These are phyloP conservation scores for Colletotrichum spaethianum DNA, from an alignment of 2,329 filamentous ascomycete genomes.

Conservation along the genomic window DNA sequence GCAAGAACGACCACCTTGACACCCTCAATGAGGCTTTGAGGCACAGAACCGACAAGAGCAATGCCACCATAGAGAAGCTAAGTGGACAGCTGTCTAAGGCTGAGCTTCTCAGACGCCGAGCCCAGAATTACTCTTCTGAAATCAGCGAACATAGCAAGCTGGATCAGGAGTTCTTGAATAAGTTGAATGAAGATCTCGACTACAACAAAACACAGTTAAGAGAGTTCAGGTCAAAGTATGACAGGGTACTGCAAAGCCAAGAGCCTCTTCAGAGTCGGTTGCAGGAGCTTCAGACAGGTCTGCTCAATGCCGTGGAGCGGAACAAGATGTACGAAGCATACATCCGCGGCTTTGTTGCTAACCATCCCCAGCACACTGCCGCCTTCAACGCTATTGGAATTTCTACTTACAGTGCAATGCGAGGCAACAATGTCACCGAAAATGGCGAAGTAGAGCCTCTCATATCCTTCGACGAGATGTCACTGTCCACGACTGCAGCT, in stretches of 20 bases:
- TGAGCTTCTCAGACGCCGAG: slow-evolving; percentile 4
- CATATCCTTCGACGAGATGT: slow-evolving; percentile 5
- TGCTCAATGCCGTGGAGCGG: slow-evolving; percentile 23
- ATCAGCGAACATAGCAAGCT: slow-evolving; percentile 3
- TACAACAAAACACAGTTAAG: slow-evolving; percentile 1
- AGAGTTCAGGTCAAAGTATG: slow-evolving; percentile 25
- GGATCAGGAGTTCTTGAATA: background rate
- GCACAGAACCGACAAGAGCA: background rate
- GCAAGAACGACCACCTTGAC: slow-evolving; percentile 20
- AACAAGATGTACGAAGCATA: slow-evolving; percentile 28
- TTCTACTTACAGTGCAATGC: background rate
- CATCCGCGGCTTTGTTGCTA: slow-evolving; percentile 1
- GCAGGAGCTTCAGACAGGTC: slow-evolving; percentile 3
- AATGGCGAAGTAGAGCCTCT: background rate
- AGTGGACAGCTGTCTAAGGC: background rate
- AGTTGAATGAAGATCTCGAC: slow-evolving; percentile 1
- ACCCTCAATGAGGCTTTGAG: slow-evolving; percentile 17
- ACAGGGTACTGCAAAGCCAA: background rate
- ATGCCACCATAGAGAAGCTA: background rate
- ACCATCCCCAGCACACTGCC: slow-evolving; percentile 17
- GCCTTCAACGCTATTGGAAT: slow-evolving; percentile 18
- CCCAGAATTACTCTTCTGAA: slow-evolving; percentile 17
- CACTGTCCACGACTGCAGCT: too few species aligned
- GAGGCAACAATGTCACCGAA: background rate
- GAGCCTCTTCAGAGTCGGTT: background rate